Evolutionary conservation across 768 basidiomycete species (phyloP).

Genomic region (Psilocybe cubensis): DNA sequence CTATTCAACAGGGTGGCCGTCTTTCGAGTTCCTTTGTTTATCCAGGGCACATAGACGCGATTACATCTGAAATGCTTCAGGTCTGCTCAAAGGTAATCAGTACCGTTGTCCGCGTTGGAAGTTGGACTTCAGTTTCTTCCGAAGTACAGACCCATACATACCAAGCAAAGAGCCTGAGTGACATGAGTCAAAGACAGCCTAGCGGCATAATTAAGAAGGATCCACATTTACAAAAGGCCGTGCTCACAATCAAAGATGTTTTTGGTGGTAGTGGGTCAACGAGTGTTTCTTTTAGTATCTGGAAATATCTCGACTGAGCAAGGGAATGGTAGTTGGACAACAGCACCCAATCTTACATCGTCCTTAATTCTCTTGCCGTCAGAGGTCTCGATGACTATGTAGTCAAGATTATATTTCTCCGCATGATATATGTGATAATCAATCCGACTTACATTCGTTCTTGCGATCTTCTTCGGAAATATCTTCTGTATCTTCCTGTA

Average conservation of each 20-base stretch:
- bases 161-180: conserved; percentile 46
- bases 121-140: background rate
- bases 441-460: conserved; percentile 49
- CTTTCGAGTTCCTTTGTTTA: conserved; percentile 42
- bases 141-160: conserved; percentile 15
- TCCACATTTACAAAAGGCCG: background rate
- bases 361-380: conserved; percentile 42
- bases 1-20: conserved; percentile 36
- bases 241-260: conserved; percentile 37
- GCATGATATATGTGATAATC: background rate
- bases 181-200: conserved; percentile 42
- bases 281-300: conserved; percentile 38
- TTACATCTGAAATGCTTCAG: conserved; percentile 48
- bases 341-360: conserved; percentile 29
- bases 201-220: background rate
- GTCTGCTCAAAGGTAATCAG: conserved; percentile 28
- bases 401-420: background rate
- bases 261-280: conserved; percentile 41
- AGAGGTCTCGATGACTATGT: conserved; percentile 39
- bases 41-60: conserved; percentile 49
- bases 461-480: conserved; percentile 52
- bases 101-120: background rate
- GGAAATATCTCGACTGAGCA: background rate
- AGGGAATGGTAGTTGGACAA: background rate
- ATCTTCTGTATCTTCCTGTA: conserved; percentile 45